Conservation (phyloP, 1,284 basidiomycete species). For the Malassezia caprae region DNA sequence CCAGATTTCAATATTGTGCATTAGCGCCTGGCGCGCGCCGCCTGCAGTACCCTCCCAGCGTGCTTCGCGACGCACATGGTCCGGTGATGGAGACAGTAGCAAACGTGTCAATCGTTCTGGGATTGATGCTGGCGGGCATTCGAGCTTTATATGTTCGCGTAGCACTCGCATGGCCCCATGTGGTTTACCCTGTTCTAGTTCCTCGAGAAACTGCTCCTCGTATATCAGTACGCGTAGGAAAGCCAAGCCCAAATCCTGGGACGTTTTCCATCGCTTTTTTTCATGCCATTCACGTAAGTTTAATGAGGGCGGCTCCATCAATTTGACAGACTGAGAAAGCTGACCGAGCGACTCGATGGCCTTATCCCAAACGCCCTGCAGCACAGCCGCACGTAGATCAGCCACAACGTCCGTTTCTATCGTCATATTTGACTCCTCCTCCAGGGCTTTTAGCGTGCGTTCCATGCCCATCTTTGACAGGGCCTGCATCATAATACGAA, state of each 20-base stretch:
- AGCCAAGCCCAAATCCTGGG: background rate
- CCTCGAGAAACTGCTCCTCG: constrained; percentile 90
- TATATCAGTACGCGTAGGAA: constrained; percentile 73
- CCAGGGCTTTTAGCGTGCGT: constrained; percentile 75
- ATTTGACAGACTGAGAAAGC: background rate
- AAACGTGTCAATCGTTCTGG: constrained; percentile 37
- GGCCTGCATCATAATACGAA: constrained; percentile 79
- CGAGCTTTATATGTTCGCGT: constrained; percentile 71
- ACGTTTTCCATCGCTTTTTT: background rate
- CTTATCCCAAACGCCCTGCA: constrained; percentile 72
- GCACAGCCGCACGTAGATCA: constrained; percentile 69
- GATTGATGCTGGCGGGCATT: constrained; percentile 28
- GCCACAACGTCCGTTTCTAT: constrained; percentile 70
- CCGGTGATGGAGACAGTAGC: constrained; percentile 50
- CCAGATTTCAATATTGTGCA: constrained; percentile 72
- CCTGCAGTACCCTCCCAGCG: constrained; percentile 81
- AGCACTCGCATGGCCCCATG: constrained; percentile 75
- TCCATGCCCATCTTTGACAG: constrained; percentile 83
- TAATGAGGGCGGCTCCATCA: background rate
- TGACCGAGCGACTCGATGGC: constrained; percentile 54
- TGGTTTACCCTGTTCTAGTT: constrained; percentile 72
- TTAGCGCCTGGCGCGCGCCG: constrained; percentile 63
- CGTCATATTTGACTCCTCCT: constrained; percentile 81
- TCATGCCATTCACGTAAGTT: background rate
- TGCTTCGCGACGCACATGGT: constrained; percentile 70